Evolutionary conservation across 202 grass and related monocot genomes (phyloP).

Genomic region (Eragrostis tef): DNA sequence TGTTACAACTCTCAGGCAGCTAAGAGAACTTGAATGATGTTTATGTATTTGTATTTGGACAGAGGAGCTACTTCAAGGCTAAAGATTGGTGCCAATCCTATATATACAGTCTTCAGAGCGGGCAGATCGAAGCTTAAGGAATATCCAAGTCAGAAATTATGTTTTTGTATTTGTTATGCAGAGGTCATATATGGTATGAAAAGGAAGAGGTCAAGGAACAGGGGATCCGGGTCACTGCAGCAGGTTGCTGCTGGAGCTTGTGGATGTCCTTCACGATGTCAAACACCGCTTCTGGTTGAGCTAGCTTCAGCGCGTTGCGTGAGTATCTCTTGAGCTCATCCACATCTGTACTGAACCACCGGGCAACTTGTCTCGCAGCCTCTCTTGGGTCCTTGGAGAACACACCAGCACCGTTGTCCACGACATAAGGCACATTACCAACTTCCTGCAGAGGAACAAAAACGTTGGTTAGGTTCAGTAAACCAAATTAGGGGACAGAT

Average conservation of each 20-base stretch:
- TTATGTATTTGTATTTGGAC: conserved; percentile 1
- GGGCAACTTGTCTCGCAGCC: conserved; percentile 60
- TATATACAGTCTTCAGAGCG: conserved; percentile 54
- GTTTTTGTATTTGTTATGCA: neutral
- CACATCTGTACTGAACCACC: conserved; percentile 57
- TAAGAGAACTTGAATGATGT: conserved; percentile 17
- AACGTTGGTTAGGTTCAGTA: neutral
- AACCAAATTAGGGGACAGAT: neutral
- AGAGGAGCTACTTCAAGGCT: conserved; percentile 22
- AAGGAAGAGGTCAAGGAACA: conserved; percentile 58
- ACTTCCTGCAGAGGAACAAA: conserved; percentile 58
- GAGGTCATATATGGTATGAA: conserved; percentile 50
- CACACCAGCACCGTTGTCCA: conserved; percentile 75
- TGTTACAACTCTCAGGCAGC: conserved; percentile 30
- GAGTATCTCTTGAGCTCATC: conserved; percentile 56
- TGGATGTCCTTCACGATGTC: conserved; percentile 83
- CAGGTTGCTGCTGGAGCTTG: conserved; percentile 54
- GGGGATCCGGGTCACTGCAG: conserved; percentile 50
- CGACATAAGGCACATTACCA: conserved; percentile 81
- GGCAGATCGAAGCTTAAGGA: conserved; percentile 9
- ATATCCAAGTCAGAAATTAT: conserved; percentile 26
- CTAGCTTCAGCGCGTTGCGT: conserved; percentile 61
- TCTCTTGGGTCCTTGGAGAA: conserved; percentile 65
- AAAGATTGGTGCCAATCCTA: conserved; percentile 33
- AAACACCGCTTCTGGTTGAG: conserved; percentile 80